Evolutionary conservation across 2,329 filamentous ascomycete species (phyloP).

Genomic region (Sclerotinia borealis): DNA sequence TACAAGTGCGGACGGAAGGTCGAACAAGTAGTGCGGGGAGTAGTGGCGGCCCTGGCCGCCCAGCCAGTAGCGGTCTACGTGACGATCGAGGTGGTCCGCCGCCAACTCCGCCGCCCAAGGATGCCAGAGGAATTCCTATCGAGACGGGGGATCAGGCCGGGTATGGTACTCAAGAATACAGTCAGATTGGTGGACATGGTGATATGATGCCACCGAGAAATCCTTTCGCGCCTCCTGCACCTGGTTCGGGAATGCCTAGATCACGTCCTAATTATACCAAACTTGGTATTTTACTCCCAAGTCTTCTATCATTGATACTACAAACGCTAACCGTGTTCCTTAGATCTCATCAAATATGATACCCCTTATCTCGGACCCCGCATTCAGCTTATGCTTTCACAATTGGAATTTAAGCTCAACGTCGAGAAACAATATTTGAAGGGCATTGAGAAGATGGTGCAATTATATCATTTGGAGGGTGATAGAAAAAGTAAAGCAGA

Average conservation of each 20-base stretch:
- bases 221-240: conserved; percentile 69
- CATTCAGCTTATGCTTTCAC: conserved; percentile 97
- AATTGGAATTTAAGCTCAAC: conserved; percentile 97
- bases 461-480: conserved; percentile 93
- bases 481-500: conserved; percentile 94
- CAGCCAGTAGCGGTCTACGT: conserved; percentile 39
- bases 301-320: neutral
- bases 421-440: conserved; percentile 99
- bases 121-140: conserved; percentile 46
- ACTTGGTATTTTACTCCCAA: conserved; percentile 60
- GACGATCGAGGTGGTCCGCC: conserved; percentile 44
- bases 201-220: conserved; percentile 76
- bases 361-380: conserved; percentile 91
- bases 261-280: conserved; percentile 88
- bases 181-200: conserved; percentile 56
- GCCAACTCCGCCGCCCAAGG: conserved; percentile 69
- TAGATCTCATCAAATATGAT: conserved; percentile 98
- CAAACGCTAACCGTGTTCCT: conserved; percentile 16
- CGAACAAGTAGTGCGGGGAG: conserved; percentile 62
- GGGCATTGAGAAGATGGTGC: conserved; percentile 98
- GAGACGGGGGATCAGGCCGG: conserved; percentile 48
- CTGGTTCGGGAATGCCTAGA: conserved; percentile 63
- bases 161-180: conserved; percentile 54
- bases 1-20: conserved; percentile 74
- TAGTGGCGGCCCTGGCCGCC: conserved; percentile 38